A percentile compares a stretch with the other conserved stretches of the same genome.
phyloP scores from a whole-genome alignment of 2,329 filamentous ascomycete species.

The Nothopassalora personata region DNA sequence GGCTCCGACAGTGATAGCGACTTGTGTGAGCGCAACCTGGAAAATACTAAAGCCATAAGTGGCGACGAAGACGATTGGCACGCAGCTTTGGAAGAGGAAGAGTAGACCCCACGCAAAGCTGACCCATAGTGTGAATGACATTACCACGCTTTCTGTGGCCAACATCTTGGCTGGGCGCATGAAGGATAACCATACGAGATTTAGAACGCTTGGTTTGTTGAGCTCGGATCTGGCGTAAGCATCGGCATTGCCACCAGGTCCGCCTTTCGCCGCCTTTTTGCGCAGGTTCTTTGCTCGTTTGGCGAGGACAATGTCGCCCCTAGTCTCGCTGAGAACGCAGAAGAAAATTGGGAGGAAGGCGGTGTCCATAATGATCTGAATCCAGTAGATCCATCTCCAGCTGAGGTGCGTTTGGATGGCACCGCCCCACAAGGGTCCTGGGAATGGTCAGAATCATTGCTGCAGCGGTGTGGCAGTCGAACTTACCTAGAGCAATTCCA shows the following conservation, averaged over 20 bases:
- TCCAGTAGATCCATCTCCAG: constrained; percentile 33
- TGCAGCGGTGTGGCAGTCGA: not conserved
- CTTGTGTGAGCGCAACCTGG: constrained; percentile 38
- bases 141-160: constrained; percentile 24
- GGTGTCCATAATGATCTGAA: constrained; percentile 30
- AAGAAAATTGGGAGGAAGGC: constrained; percentile 27
- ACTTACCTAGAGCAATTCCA: constrained; percentile 28
- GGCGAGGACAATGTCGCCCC: constrained; percentile 39
- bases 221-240: constrained; percentile 24
- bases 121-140: constrained; percentile 38
- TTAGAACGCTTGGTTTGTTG: constrained; percentile 15
- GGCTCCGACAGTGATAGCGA: constrained; percentile 39
- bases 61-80: constrained; percentile 35
- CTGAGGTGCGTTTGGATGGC: constrained; percentile 22
- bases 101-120: constrained; percentile 39
- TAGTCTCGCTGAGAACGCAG: constrained; percentile 35
- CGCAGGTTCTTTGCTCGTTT: constrained; percentile 19
- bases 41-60: constrained; percentile 36
- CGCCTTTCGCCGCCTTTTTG: constrained; percentile 1
- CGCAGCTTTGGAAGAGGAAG: constrained; percentile 43
- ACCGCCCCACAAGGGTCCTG: constrained; percentile 29
- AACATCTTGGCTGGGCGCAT: constrained; percentile 27
- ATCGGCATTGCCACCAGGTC: constrained; percentile 13
- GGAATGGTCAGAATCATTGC: not conserved
- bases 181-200: constrained; percentile 26